These are phyloP conservation scores for Lophiotrema nucula DNA, from an alignment of 495 filamentous ascomycete genomes.

Conservation along the genomic window DNA sequence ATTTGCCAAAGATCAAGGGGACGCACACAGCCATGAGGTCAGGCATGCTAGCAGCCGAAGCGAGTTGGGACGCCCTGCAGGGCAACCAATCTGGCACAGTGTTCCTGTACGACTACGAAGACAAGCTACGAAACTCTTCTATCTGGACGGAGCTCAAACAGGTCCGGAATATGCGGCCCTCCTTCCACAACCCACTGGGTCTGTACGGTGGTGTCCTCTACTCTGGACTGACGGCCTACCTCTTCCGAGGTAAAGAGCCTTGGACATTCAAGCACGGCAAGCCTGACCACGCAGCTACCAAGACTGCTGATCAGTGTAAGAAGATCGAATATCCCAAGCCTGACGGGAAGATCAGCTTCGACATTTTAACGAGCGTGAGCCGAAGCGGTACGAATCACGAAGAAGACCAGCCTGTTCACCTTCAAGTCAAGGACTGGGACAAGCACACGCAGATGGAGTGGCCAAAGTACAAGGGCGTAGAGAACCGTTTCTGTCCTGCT, in stretches of 20 bases:
- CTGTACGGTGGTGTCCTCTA: conserved; percentile 88
- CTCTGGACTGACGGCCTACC: conserved; percentile 86
- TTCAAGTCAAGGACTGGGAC: conserved; percentile 94
- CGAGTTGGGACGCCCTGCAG: conserved; percentile 72
- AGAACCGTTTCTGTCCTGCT: conserved; percentile 99
- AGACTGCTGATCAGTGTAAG: conserved; percentile 69
- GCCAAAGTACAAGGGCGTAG: conserved; percentile 85
- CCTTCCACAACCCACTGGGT: conserved; percentile 81
- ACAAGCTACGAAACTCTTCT: conserved; percentile 74
- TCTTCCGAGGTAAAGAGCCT: conserved; percentile 79
- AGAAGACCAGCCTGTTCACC: conserved; percentile 95
- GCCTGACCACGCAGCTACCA: conserved; percentile 74
- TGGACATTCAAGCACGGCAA: conserved; percentile 90
- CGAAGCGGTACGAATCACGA: conserved; percentile 98
- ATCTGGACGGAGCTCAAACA: conserved; percentile 95
- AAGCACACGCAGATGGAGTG: conserved; percentile 77
- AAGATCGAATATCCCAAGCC: conserved; percentile 98
- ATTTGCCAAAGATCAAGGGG: conserved; percentile 98
- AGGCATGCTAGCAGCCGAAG: conserved; percentile 94
- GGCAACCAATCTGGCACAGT: conserved; percentile 60
- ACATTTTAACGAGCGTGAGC: conserved; percentile 90
- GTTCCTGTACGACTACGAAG: conserved; percentile 95
- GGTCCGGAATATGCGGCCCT: conserved; percentile 96
- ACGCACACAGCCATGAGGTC: conserved; percentile 97
- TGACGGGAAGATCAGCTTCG: conserved; percentile 89